Evolutionary conservation across 176 grass and related monocot genomes (phyloP).

Genomic region (Oryza meridionalis): DNA sequence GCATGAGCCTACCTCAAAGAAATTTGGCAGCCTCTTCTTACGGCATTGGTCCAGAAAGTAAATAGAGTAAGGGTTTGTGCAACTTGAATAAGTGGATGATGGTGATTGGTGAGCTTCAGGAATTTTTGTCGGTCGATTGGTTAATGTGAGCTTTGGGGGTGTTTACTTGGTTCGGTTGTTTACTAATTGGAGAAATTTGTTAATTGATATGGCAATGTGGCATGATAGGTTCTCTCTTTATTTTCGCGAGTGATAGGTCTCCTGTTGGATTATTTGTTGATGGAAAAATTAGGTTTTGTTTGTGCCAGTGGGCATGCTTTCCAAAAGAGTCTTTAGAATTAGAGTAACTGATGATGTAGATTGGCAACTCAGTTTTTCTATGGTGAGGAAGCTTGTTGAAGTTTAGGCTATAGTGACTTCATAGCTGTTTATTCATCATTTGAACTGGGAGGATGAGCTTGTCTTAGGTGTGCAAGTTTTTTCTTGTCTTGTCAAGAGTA

Average conservation of each 20-base stretch:
- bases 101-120: not conserved
- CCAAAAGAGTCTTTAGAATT: not conserved
- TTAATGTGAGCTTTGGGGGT: not conserved
- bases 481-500: not conserved
- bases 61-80: not conserved
- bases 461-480: not conserved
- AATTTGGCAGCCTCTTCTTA: not conserved
- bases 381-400: not conserved
- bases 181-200: not conserved
- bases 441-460: not conserved
- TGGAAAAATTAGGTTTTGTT: not conserved
- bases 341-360: not conserved
- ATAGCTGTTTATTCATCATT: not conserved
- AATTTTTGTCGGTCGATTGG: not conserved
- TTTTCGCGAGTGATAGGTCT: too few relatives aligned
- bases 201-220: not conserved
- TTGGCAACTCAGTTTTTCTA: not conserved
- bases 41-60: not conserved
- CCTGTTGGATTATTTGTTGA: not conserved
- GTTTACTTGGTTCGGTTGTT: conserved; percentile 5
- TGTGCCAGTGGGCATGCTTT: not conserved
- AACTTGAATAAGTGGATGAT: conserved; percentile 6
- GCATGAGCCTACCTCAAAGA: not conserved
- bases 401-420: not conserved
- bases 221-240: not conserved